These are phyloP conservation scores for Leishmania turanica DNA, from an alignment of 208 protist genomes.

Conservation along the genomic window DNA sequence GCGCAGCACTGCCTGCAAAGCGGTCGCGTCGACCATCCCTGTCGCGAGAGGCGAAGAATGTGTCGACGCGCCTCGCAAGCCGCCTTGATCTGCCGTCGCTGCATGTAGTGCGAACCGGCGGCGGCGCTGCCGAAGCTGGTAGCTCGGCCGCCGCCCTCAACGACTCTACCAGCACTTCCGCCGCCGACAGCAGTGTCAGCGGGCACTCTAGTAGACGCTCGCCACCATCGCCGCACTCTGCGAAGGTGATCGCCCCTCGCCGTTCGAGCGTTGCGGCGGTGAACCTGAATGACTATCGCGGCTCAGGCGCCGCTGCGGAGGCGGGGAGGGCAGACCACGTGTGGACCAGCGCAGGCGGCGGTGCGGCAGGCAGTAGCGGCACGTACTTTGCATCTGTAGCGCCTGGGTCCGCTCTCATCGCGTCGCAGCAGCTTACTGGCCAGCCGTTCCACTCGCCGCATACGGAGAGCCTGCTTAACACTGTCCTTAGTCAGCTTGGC, in stretches of 20 bases:
- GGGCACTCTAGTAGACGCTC: neutral
- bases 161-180: neutral
- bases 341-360: neutral
- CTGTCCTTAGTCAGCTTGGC: constrained; percentile 6
- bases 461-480: constrained; percentile 29
- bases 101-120: neutral
- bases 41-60: constrained; percentile 18
- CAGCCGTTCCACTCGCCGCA: constrained; percentile 17
- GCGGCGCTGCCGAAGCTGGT: neutral
- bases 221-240: constrained; percentile 10
- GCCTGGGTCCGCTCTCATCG: constrained; percentile 2
- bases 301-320: neutral
- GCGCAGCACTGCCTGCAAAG: neutral
- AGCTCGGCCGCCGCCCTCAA: constrained; percentile 1
- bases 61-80: constrained; percentile 8
- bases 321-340: neutral
- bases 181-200: neutral
- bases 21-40: constrained; percentile 11
- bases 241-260: constrained; percentile 24
- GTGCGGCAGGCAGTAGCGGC: neutral
- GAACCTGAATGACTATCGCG: constrained; percentile 11
- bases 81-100: constrained; percentile 12
- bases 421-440: constrained; percentile 4
- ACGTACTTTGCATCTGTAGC: constrained; percentile 12
- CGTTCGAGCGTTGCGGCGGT: constrained; percentile 28